Evolutionary conservation across 1,139 yeast species (phyloP).

Genomic region (Suhomyces chickasaworum): DNA sequence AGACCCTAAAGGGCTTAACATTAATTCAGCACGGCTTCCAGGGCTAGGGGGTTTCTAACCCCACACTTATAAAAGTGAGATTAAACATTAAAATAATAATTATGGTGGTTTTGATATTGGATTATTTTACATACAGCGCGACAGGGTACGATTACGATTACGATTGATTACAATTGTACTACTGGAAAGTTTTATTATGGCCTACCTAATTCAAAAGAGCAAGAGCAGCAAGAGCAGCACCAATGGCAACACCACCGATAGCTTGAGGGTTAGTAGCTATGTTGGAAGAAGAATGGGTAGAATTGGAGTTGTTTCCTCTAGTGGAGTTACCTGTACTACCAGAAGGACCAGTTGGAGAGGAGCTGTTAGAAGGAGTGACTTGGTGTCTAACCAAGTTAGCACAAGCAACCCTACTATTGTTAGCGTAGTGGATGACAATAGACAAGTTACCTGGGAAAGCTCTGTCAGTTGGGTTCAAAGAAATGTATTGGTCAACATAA

Average conservation of each 20-base stretch:
- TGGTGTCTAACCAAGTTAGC: slow-evolving; percentile 36
- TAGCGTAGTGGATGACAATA: slow-evolving; percentile 39
- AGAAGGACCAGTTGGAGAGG: background rate
- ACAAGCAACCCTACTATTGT: slow-evolving; percentile 42
- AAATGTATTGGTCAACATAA: slow-evolving; percentile 40
- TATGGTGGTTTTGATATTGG: too few species aligned
- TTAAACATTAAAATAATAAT: too few species aligned
- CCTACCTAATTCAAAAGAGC: slow-evolving; percentile 19
- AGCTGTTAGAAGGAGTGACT: background rate
- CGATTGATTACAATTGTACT: too few species aligned
- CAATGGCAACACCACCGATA: slow-evolving; percentile 21
- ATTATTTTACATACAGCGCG: background rate
- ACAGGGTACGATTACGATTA: too few species aligned
- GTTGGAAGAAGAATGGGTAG: slow-evolving; percentile 11
- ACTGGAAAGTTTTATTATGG: background rate
- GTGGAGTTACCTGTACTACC: background rate
- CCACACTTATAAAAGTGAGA: too few species aligned
- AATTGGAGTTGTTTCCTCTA: background rate
- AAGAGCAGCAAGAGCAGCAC: slow-evolving; percentile 19
- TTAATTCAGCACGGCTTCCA: too few species aligned
- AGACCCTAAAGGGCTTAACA: too few species aligned
- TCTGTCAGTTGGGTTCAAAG: slow-evolving; percentile 36
- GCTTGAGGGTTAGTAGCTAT: slow-evolving; percentile 15
- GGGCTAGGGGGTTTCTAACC: too few species aligned
- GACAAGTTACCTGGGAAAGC: slow-evolving; percentile 43